Evolutionary conservation across 805 yeast species (phyloP).

Genomic region (Myxozyma lipomycoides): DNA sequence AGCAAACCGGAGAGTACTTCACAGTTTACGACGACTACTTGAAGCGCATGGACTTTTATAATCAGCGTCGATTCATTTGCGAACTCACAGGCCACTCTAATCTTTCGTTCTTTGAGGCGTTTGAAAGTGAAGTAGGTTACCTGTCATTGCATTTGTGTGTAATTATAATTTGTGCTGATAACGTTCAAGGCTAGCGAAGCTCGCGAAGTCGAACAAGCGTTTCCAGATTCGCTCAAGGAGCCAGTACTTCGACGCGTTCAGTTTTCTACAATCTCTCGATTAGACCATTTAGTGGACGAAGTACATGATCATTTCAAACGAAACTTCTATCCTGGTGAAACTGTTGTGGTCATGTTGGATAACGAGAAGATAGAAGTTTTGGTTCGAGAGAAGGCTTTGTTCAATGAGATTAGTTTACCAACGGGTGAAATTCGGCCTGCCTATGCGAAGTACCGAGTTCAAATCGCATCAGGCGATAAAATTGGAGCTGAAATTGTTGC

Average conservation of each 20-base stretch:
- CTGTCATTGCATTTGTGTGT: background rate
- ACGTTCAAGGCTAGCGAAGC: slow-evolving; percentile 11
- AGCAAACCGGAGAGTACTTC: slow-evolving; percentile 89
- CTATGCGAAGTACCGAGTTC: slow-evolving; percentile 66
- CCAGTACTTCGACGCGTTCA: slow-evolving; percentile 86
- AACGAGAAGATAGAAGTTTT: slow-evolving; percentile 49
- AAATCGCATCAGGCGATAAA: slow-evolving; percentile 40
- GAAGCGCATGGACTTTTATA: slow-evolving; percentile 41
- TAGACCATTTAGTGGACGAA: slow-evolving; percentile 83
- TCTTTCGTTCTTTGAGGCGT: slow-evolving; percentile 85
- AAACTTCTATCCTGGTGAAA: slow-evolving; percentile 90
- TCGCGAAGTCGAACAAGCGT: slow-evolving; percentile 62
- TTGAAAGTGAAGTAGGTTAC: slow-evolving; percentile 55
- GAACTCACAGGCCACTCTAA: slow-evolving; percentile 94
- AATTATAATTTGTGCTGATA: no score
- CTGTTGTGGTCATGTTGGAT: slow-evolving; percentile 53
- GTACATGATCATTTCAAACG: slow-evolving; percentile 70
- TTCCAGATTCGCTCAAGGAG: slow-evolving; percentile 88
- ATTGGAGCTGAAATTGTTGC: slow-evolving; percentile 57
- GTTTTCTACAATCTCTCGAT: slow-evolving; percentile 72
- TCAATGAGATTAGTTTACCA: slow-evolving; percentile 39
- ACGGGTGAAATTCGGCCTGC: slow-evolving; percentile 46
- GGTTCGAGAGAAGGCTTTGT: slow-evolving; percentile 82
- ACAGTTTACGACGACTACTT: slow-evolving; percentile 70
- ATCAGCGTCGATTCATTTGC: slow-evolving; percentile 74